Evolutionary conservation across 805 yeast genomes (phyloP).

Genomic region (Ogataea paraovalis): DNA sequence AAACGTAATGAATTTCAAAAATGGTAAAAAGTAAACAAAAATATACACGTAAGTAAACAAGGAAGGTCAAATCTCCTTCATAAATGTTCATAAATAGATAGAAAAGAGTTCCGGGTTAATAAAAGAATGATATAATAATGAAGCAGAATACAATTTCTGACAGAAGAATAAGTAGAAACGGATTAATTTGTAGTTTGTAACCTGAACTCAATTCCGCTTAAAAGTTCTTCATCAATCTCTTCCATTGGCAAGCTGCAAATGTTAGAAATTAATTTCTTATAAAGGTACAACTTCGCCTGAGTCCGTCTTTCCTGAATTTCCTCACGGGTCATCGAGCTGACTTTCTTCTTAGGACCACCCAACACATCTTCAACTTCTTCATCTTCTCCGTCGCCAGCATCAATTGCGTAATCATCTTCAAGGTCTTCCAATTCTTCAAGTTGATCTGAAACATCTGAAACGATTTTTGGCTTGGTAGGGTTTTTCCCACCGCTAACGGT

Average conservation of each 20-base stretch:
- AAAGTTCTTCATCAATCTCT: conserved; percentile 69
- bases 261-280: conserved; percentile 70
- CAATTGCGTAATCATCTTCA: not conserved
- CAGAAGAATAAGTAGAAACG: too few species aligned
- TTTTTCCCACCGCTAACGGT: conserved; percentile 15
- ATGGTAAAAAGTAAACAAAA: not conserved
- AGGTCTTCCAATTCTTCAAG: conserved; percentile 3
- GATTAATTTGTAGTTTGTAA: conserved; percentile 9
- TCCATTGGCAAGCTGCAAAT: conserved; percentile 76
- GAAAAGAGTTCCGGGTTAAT: not conserved
- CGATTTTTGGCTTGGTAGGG: not conserved
- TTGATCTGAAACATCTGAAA: conserved; percentile 22
- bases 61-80: not conserved
- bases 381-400: not conserved
- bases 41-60: not conserved
- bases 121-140: too few species aligned
- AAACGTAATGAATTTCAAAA: not conserved
- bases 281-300: conserved; percentile 41
- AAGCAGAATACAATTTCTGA: too few species aligned
- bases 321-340: conserved; percentile 2
- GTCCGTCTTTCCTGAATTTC: conserved; percentile 14
- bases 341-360: not conserved
- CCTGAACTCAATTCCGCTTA: conserved; percentile 70
- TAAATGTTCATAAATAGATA: not conserved
- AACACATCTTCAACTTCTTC: not conserved